Base-by-base conservation (phyloP, 768 basidiomycete species). In the Mycena rosella region DNA sequence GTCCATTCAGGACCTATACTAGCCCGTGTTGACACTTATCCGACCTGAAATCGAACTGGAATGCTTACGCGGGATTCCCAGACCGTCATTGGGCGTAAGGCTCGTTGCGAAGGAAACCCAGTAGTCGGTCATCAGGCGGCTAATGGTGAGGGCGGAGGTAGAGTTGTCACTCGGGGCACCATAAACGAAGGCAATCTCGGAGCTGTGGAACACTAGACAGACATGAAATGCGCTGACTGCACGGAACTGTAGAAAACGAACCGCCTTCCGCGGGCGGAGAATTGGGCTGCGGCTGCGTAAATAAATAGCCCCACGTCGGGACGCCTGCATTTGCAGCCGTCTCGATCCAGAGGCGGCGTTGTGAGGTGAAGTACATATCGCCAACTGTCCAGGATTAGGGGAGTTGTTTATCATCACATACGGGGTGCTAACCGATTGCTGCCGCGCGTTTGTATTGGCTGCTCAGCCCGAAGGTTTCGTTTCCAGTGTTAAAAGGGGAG, bases 381-480 rank as follows among this genome's bases (percentile, higher is more conserved):
- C 51, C 79, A 59, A 65, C 82, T 78, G 29, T 20, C 4, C 14
- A 4, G 7, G 30, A 4, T 38, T 5, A 52, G 36, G 8, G 5
- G n/a, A n/a, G 22, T 24, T 40, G 56, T 55, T 4, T 34, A 17
- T 0, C 18, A 11, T 18, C 8, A 22, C 15, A 7, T 14, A 48
- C 3, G n/a, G 18, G 8, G n/a, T 11, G 24, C 58, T 18, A 0
- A 71, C 66, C 18, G 3, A 67, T 52, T 1, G 70, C 77, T 2
- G 81, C 70, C n/a, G 71, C 73, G 40, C 81, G 81, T 65, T 85
- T 85, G 70, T 75, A 85, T 13, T 77, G 74, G 24, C 73, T 60
- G n/a, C 76, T 75, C 15, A 83, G 74, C 1, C 84, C 84, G 64
- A 85, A 86, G 0, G 83, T 83, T n/a, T 84, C 66, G 55, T 82